A percentile compares a stretch with the other conserved stretches of the same genome.
Evolutionary conservation across 2,329 filamentous ascomycete genomes (phyloP).

Genomic region (Beauveria sp.): DNA sequence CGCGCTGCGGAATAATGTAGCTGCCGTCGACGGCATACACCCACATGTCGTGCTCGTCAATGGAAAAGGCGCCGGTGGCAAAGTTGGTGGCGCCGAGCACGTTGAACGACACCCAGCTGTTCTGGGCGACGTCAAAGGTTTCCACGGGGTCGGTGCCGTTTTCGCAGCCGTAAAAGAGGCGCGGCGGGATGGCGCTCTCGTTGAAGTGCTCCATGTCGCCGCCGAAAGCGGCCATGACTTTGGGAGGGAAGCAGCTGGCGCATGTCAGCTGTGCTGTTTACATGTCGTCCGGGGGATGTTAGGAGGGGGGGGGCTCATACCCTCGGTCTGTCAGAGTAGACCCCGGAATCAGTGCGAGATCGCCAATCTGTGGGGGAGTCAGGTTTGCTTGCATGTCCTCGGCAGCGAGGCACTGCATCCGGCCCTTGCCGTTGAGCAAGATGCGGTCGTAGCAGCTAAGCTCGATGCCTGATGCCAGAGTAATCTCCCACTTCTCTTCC

Average conservation of each 20-base stretch:
- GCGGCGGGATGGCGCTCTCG: slow-evolving; percentile 31
- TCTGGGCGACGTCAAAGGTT: slow-evolving; percentile 31
- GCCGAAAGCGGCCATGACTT: slow-evolving; percentile 30
- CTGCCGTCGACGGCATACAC: slow-evolving; percentile 47
- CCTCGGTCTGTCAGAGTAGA: slow-evolving; percentile 34
- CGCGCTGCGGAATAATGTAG: slow-evolving; percentile 44
- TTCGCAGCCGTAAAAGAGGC: slow-evolving; percentile 39
- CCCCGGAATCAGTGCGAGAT: slow-evolving; percentile 22
- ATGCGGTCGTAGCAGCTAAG: slow-evolving; percentile 52
- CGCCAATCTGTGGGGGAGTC: slow-evolving; percentile 22
- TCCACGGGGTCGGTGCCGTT: slow-evolving; percentile 36
- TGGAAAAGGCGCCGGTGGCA: slow-evolving; percentile 35
- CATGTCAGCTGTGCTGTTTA: not conserved
- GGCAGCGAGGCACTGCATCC: slow-evolving; percentile 41
- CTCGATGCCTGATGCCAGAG: slow-evolving; percentile 37
- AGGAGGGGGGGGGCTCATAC: slow-evolving; percentile 17
- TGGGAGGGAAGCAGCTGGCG: slow-evolving; percentile 30
- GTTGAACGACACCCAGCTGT: slow-evolving; percentile 46
- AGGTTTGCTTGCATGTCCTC: slow-evolving; percentile 34
- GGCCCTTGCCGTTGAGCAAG: slow-evolving; percentile 54
- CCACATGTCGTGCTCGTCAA: slow-evolving; percentile 46
- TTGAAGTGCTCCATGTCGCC: slow-evolving; percentile 19
- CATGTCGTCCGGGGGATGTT: too few relatives aligned
- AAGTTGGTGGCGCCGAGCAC: slow-evolving; percentile 45
- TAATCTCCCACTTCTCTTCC: slow-evolving; percentile 35